Evolutionary conservation across 495 filamentous ascomycete species (phyloP).

Genomic region (Staphylotrichum tortipilum): DNA sequence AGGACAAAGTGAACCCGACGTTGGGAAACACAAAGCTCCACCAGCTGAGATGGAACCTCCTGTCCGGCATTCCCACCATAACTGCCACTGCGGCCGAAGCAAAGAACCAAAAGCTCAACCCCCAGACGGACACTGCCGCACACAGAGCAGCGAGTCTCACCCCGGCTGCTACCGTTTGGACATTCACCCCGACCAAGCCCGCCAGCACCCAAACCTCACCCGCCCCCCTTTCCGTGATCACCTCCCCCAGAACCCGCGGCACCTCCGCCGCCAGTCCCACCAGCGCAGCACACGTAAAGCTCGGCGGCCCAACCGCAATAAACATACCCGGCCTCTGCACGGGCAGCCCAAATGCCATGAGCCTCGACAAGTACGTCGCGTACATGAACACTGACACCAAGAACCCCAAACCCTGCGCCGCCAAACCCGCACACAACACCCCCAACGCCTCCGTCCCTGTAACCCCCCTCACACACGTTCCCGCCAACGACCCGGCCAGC

Average conservation of each 20-base stretch:
- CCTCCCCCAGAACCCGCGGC: constrained; percentile 15
- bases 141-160: constrained; percentile 43
- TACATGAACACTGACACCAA: constrained; percentile 44
- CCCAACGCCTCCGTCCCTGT: constrained; percentile 27
- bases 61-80: constrained; percentile 42
- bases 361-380: constrained; percentile 46
- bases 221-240: not conserved
- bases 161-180: constrained; percentile 21
- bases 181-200: too few relatives aligned
- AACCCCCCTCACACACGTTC: constrained; percentile 30
- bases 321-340: constrained; percentile 56
- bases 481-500: constrained; percentile 44
- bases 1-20: constrained; percentile 45
- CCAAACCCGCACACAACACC: constrained; percentile 42
- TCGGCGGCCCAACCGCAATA: constrained; percentile 59
- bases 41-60: constrained; percentile 47
- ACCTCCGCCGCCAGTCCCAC: constrained; percentile 51
- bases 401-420: constrained; percentile 46
- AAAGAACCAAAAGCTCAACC: constrained; percentile 66
- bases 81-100: constrained; percentile 47
- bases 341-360: constrained; percentile 53
- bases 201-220: not conserved
- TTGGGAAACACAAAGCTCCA: constrained; percentile 54
- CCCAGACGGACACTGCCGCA: constrained; percentile 58
- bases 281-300: constrained; percentile 63